Evolutionary conservation across 2,329 filamentous ascomycete species (phyloP).

Genomic region (Ustulina deusta): DNA sequence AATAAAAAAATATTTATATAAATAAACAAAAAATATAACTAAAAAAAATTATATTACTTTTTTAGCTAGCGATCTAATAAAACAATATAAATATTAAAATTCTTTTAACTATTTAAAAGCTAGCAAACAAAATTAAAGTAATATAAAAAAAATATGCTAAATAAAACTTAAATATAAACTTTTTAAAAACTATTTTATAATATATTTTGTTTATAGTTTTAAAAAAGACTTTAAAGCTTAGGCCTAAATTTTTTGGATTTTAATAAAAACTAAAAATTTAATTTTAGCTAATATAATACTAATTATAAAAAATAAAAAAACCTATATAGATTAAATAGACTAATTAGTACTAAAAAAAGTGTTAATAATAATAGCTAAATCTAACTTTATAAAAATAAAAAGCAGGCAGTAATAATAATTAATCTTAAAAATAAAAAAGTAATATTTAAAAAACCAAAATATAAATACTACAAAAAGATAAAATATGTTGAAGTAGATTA

Average conservation of each 20-base stretch:
- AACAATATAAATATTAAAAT: background rate
- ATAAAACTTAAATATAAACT: background rate
- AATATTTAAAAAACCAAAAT: background rate
- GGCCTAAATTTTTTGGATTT: slow-evolving; percentile 4
- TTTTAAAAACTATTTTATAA: background rate
- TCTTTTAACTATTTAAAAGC: background rate
- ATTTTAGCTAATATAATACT: background rate
- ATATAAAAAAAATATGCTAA: slow-evolving; percentile 9
- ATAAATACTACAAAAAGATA: background rate
- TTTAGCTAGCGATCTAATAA: background rate
- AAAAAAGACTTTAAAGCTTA: background rate
- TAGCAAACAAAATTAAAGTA: background rate
- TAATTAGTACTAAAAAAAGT: background rate
- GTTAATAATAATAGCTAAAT: background rate
- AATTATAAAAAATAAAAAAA: slow-evolving; percentile 3
- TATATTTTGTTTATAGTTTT: slow-evolving; percentile 1
- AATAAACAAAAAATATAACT: slow-evolving; percentile 8
- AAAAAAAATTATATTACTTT: slow-evolving; percentile 14
- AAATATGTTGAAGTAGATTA: background rate
- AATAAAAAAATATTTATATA: slow-evolving; percentile 2
- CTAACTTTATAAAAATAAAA: background rate
- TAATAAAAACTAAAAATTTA: background rate
- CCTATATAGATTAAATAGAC: background rate
- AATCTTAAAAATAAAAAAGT: background rate
- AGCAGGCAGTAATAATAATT: background rate